Percentiles rank a stretch among this genome's conserved stretches.
Conservation (phyloP, 1,139 yeast species). For the Arxiozyma bovina region DNA sequence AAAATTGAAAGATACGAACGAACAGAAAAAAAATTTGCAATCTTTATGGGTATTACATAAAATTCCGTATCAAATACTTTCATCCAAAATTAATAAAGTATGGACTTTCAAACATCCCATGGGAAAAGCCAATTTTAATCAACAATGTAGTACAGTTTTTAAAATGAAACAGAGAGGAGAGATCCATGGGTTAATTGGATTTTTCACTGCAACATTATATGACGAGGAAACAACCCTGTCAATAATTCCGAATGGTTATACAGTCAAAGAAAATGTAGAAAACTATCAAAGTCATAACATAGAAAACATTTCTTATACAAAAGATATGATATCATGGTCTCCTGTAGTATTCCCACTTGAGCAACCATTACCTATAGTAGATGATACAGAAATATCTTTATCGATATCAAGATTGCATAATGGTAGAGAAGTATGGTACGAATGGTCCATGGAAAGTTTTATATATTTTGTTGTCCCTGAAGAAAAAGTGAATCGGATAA, state of each 20-base stretch:
- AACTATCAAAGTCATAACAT: constrained; percentile 10
- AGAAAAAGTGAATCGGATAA: background rate
- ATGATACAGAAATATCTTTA: constrained; percentile 45
- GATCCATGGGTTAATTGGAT: constrained; percentile 69
- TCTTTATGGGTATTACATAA: constrained; percentile 56
- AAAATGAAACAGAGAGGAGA: constrained; percentile 39
- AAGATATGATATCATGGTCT: constrained; percentile 56
- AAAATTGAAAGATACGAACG: constrained; percentile 19
- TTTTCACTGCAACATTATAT: constrained; percentile 59
- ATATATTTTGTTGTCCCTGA: constrained; percentile 34
- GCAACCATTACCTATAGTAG: constrained; percentile 42
- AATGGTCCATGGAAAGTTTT: constrained; percentile 56
- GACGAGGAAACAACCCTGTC: constrained; percentile 45
- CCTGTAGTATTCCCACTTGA: constrained; percentile 68
- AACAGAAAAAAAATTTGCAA: constrained; percentile 25
- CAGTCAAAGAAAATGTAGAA: constrained; percentile 9
- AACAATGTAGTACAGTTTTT: constrained; percentile 27
- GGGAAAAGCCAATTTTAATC: constrained; percentile 11
- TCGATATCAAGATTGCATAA: constrained; percentile 34
- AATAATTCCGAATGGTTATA: constrained; percentile 39
- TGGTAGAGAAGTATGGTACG: constrained; percentile 54
- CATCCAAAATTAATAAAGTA: constrained; percentile 35
- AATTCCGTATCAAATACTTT: constrained; percentile 41
- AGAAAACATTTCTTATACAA: constrained; percentile 32
- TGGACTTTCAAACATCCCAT: constrained; percentile 52